These are phyloP conservation scores for Ophiocordyceps camponoti-leonardi DNA, from an alignment of 2,329 filamentous ascomycete species.

Conservation along the genomic window DNA sequence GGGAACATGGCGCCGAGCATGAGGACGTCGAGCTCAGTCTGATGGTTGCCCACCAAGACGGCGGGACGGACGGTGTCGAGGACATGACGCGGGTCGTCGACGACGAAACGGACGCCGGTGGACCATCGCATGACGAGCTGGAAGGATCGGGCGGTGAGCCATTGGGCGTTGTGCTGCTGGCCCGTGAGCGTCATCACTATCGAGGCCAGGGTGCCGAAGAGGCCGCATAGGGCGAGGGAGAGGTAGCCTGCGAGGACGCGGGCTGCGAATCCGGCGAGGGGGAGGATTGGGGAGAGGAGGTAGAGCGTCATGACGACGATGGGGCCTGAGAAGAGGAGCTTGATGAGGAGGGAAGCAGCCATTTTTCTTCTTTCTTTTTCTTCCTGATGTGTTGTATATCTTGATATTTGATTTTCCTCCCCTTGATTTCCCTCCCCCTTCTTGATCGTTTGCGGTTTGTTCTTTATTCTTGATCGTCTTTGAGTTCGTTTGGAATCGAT, in stretches of 20 bases:
- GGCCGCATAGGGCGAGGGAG: conserved; percentile 39
- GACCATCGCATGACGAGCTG: conserved; percentile 58
- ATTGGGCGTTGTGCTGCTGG: conserved; percentile 65
- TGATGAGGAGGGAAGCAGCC: conserved; percentile 19
- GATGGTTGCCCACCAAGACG: conserved; percentile 88
- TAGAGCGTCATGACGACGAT: conserved; percentile 39
- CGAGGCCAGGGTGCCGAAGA: conserved; percentile 62
- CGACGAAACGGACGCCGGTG: conserved; percentile 62
- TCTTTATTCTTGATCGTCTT: not conserved
- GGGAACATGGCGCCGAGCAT: conserved; percentile 85
- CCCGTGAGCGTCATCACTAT: conserved; percentile 54
- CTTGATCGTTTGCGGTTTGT: not conserved
- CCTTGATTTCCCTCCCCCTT: not conserved
- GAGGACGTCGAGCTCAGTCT: conserved; percentile 87
- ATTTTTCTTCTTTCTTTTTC: conserved; percentile 10
- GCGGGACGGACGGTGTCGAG: conserved; percentile 57
- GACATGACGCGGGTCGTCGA: conserved; percentile 48
- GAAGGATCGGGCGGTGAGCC: conserved; percentile 65
- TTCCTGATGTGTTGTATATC: not conserved
- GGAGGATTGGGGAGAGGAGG: conserved; percentile 39
- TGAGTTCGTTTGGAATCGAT: too few species aligned
- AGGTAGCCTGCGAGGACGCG: conserved; percentile 51
- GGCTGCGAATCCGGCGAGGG: conserved; percentile 48
- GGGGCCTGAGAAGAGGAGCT: conserved; percentile 33
- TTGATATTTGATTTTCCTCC: too few species aligned